Base-by-base conservation (phyloP, 305 asterid genomes). In the Salvia sclarea region DNA sequence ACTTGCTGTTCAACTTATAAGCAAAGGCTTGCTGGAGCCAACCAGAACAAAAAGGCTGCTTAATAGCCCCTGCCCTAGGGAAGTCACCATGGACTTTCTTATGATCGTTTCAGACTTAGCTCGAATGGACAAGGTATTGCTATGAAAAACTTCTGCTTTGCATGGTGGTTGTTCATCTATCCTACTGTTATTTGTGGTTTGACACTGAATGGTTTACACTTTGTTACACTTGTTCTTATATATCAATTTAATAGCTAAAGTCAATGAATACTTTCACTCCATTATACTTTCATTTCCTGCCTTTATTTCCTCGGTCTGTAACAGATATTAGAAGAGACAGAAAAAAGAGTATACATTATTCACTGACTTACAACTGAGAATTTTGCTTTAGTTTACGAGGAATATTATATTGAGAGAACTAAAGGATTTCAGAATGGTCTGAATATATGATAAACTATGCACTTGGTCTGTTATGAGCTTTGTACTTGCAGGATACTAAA, bases 41-140 rank as follows among this genome's bases (percentile, higher is more conserved):
- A 78, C 85, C 69, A 86, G 94, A 81, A 86, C 82, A 82, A 88
- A 78, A 73, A 81, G 77, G 77, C 72, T 89, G 81, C 92, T 95
- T 64, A 83, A 72, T 68, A 80, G 80, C 76, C 78, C 95, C 25
- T 86, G 91, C 76, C 93, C 98, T 0, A 82, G 84, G 78, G 99
- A 92, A 78, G 95, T 82, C 70, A 85, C 84, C 61, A 72, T 92
- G 75, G 99, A 95, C 67, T 84, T 89, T 86, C 97, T 95, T 38
- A 91, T 90, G 98, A 86, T 95, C 79, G 75, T 92, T 76, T 95
- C 99, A 74, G 99, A 95, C 80, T 74, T 95, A 66, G 99, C 99
- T 77, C 96, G 98, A 70, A 92, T 89, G 98, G 95, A 92, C 80
- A 88, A 95, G 98, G 99, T 95, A 85, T 71, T 62, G n/a, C 57